A percentile compares a stretch with the other conserved stretches of the same genome.
Conservation (phyloP, 2,329 filamentous ascomycete genomes). For the Colletotrichum acutatum region DNA sequence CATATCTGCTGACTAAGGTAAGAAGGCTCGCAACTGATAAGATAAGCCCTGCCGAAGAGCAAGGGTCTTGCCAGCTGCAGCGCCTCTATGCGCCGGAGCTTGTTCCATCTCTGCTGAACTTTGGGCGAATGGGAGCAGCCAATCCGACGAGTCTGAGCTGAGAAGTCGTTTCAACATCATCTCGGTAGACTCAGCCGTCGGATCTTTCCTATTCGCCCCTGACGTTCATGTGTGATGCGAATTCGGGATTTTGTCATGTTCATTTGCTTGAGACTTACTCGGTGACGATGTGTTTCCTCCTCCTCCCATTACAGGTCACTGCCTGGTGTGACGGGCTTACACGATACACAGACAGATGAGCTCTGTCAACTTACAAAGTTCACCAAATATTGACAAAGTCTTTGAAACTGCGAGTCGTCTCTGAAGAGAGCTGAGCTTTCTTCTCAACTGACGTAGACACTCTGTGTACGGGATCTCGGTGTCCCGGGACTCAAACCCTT, state of each 20-base stretch:
- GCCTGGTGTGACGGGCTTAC: not conserved
- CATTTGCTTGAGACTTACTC: not conserved
- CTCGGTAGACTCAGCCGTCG: conserved; percentile 9
- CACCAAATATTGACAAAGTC: not conserved
- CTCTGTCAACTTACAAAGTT: not conserved
- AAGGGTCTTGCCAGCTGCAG: conserved; percentile 18
- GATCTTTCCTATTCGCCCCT: conserved; percentile 10
- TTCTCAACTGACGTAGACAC: not conserved
- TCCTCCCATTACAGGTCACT: not conserved
- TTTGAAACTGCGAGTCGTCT: not conserved
- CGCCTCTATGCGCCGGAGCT: conserved; percentile 19
- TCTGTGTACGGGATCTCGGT: not conserved
- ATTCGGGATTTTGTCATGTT: not conserved
- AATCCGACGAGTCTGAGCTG: conserved; percentile 15
- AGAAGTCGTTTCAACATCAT: conserved; percentile 28
- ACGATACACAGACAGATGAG: not conserved
- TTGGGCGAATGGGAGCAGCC: conserved; percentile 10
- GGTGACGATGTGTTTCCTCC: not conserved
- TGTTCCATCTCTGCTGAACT: conserved; percentile 26
- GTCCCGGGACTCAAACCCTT: not conserved
- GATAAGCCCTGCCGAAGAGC: not conserved
- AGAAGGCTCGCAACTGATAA: not conserved
- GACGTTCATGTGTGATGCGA: conserved; percentile 2
- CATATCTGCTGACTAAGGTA: conserved; percentile 22
- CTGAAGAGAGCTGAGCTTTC: not conserved